Conservation (phyloP, 108 stramenopile species). For the Nitzschia sp. region DNA sequence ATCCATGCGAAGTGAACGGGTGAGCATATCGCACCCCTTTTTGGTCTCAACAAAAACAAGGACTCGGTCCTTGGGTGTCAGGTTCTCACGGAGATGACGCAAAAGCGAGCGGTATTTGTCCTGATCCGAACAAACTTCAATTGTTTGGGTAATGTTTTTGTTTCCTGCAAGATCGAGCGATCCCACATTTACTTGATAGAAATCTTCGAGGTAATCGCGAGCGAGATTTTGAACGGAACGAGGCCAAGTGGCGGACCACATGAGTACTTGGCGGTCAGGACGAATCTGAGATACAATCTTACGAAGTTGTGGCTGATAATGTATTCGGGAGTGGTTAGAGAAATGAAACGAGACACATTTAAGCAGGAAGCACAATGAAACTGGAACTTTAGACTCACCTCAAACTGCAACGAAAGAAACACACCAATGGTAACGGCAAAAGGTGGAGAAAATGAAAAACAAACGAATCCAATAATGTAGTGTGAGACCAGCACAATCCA, state of each 20-base stretch:
- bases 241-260: constrained; percentile 99
- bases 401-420: neutral
- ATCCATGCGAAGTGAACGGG: constrained; percentile 83
- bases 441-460: neutral
- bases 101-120: constrained; percentile 92
- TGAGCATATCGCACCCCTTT: constrained; percentile 95
- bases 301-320: constrained; percentile 96
- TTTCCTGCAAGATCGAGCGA: constrained; percentile 97
- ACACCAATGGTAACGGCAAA: neutral
- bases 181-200: constrained; percentile 96
- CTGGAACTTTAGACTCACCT: too few species aligned
- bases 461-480: neutral
- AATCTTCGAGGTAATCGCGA: constrained; percentile 91
- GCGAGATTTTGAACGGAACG: constrained; percentile 95
- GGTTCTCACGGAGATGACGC: constrained; percentile 74
- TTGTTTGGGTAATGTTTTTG: constrained; percentile 96
- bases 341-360: too few species aligned
- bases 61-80: constrained; percentile 83
- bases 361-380: too few species aligned
- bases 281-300: constrained; percentile 96
- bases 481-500: too few species aligned
- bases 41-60: constrained; percentile 98
- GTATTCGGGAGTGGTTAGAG: too few species aligned
- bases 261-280: constrained; percentile 97
- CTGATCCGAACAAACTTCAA: constrained; percentile 89